Percentiles rank a stretch among this genome's conserved stretches.
phyloP scores from a whole-genome alignment of 495 filamentous ascomycete species.

The Penicillium malachiteum region DNA sequence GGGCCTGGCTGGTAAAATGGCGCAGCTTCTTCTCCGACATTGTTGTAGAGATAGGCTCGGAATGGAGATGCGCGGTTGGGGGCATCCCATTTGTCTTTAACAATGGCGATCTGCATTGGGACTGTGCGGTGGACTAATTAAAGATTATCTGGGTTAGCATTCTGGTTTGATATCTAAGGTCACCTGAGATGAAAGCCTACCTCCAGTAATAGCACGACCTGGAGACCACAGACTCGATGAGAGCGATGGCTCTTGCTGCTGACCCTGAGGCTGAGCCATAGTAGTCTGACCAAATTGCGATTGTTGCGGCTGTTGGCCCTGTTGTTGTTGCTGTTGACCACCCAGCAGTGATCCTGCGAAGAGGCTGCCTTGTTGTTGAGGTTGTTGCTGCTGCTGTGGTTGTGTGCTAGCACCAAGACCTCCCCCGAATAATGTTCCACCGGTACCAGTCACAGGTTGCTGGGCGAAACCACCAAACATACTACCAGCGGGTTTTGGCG shows the following conservation, averaged over 20 bases:
- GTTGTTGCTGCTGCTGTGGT: constrained; percentile 20
- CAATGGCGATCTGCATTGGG: constrained; percentile 75
- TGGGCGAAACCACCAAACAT: constrained; percentile 39
- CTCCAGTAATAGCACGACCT: constrained; percentile 47
- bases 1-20: constrained; percentile 78
- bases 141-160: constrained; percentile 9
- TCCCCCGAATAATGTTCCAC: constrained; percentile 25
- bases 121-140: constrained; percentile 68
- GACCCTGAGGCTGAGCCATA: constrained; percentile 29
- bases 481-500: constrained; percentile 41
- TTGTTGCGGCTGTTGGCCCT: constrained; percentile 35
- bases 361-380: constrained; percentile 15
- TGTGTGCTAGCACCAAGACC: constrained; percentile 24
- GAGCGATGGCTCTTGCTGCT: constrained; percentile 40
- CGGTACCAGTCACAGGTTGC: constrained; percentile 32
- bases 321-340: constrained; percentile 42
- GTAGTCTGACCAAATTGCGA: constrained; percentile 32
- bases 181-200: constrained; percentile 14
- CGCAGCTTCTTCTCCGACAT: constrained; percentile 72
- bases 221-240: constrained; percentile 51
- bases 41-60: constrained; percentile 92
- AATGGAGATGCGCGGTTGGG: constrained; percentile 70
- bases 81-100: constrained; percentile 84
- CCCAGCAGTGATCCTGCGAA: constrained; percentile 37
- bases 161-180: background rate